Evolutionary conservation across 1,139 yeast genomes (phyloP).

Genomic region (Debaryomyces nepalensis): DNA sequence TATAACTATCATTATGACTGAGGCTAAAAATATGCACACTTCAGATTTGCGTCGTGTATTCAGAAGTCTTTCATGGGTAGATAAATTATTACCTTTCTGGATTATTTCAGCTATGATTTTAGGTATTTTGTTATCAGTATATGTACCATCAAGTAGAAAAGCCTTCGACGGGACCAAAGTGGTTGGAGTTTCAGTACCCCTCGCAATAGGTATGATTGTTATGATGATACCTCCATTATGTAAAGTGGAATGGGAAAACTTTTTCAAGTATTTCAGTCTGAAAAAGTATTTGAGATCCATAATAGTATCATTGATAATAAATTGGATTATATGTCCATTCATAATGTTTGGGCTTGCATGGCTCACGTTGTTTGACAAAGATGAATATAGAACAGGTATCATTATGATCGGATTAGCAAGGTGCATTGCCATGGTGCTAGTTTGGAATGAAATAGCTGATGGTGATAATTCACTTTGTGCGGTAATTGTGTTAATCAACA

Average conservation of each 20-base stretch:
- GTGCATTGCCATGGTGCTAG: slow-evolving; percentile 66
- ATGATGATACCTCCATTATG: slow-evolving; percentile 67
- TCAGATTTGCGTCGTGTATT: slow-evolving; percentile 6
- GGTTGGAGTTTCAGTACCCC: slow-evolving; percentile 45
- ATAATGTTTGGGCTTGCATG: slow-evolving; percentile 63
- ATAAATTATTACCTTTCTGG: slow-evolving; percentile 32
- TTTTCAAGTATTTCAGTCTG: slow-evolving; percentile 21
- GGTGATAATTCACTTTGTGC: slow-evolving; percentile 61
- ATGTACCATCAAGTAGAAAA: slow-evolving; percentile 33
- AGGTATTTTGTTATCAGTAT: slow-evolving; percentile 38
- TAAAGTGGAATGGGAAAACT: slow-evolving; percentile 55
- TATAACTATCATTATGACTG: background rate
- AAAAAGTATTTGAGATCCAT: slow-evolving; percentile 37
- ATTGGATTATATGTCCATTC: slow-evolving; percentile 64
- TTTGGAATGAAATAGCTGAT: slow-evolving; percentile 63
- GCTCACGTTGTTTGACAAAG: slow-evolving; percentile 53
- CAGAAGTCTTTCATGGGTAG: slow-evolving; percentile 26
- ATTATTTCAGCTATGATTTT: slow-evolving; percentile 34
- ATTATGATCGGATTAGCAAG: slow-evolving; percentile 65
- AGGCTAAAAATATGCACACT: background rate
- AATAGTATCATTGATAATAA: slow-evolving; percentile 45
- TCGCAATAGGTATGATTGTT: slow-evolving; percentile 56
- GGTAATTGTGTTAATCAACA: slow-evolving; percentile 54
- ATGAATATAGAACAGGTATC: slow-evolving; percentile 56
- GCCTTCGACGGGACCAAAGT: slow-evolving; percentile 37